Conservation (phyloP, 805 yeast genomes). For the Wickerhamomyces silvicola region DNA sequence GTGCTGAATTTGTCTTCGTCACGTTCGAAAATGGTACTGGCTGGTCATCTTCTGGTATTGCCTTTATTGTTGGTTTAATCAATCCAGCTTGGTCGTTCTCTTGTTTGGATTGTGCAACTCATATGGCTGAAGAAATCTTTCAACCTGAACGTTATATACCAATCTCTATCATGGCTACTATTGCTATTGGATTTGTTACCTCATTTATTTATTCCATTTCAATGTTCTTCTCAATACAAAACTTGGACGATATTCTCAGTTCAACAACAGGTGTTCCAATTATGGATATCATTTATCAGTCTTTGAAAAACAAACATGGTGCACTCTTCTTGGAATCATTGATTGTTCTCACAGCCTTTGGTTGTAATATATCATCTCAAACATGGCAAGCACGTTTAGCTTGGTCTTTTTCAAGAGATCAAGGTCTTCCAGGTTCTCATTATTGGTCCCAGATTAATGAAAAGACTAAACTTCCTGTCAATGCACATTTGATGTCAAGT, state of each 20-base stretch:
- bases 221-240: conserved; percentile 53
- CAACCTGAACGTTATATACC: conserved; percentile 53
- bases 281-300: conserved; percentile 56
- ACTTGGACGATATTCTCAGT: conserved; percentile 40
- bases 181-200: conserved; percentile 60
- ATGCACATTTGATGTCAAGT: conserved; percentile 52
- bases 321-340: conserved; percentile 45
- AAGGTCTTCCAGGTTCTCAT: conserved; percentile 50
- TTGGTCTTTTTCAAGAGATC: conserved; percentile 66
- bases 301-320: conserved; percentile 44
- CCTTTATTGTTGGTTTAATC: conserved; percentile 63
- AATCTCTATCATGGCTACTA: conserved; percentile 54
- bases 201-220: conserved; percentile 44
- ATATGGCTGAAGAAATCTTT: conserved; percentile 59
- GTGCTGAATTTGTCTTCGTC: conserved; percentile 46
- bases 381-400: conserved; percentile 65
- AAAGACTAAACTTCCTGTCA: conserved; percentile 46
- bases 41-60: conserved; percentile 52
- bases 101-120: conserved; percentile 66
- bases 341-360: conserved; percentile 46
- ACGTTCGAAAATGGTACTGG: conserved; percentile 52
- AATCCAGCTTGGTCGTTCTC: conserved; percentile 68
- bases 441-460: conserved; percentile 43
- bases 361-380: conserved; percentile 54
- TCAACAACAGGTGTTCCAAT: conserved; percentile 57